Evolutionary conservation across 495 filamentous ascomycete genomes (phyloP).

Genomic region (Aspergillus egyptiacus): DNA sequence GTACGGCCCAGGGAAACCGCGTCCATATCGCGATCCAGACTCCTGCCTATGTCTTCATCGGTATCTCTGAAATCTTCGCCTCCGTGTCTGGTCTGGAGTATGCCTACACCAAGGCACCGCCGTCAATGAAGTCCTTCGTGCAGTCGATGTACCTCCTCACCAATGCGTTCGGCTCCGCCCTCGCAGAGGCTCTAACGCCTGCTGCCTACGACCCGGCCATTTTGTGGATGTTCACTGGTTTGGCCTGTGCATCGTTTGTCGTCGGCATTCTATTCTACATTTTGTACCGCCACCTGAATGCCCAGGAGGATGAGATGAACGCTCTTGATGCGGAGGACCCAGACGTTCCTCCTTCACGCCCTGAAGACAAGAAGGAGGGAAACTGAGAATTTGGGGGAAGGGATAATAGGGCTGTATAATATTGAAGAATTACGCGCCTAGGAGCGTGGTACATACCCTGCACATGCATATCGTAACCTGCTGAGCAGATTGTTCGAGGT

Average conservation of each 20-base stretch:
- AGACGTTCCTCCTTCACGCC: constrained; percentile 11
- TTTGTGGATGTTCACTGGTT: constrained; percentile 59
- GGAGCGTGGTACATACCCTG: too few species aligned
- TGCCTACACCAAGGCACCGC: constrained; percentile 78
- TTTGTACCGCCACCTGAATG: constrained; percentile 40
- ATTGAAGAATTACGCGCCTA: too few species aligned
- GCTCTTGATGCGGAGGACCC: constrained; percentile 33
- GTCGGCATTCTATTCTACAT: constrained; percentile 42
- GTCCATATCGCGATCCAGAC: constrained; percentile 66
- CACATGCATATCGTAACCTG: too few species aligned
- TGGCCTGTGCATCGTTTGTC: constrained; percentile 46
- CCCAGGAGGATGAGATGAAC: constrained; percentile 43
- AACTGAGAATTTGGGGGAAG: constrained; percentile 3
- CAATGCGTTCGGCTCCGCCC: constrained; percentile 63
- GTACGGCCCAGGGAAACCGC: constrained; percentile 34
- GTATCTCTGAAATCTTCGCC: constrained; percentile 68
- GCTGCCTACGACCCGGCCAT: constrained; percentile 66
- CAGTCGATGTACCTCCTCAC: constrained; percentile 68
- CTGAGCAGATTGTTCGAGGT: too few species aligned
- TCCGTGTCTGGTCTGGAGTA: constrained; percentile 67
- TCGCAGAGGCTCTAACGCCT: constrained; percentile 65
- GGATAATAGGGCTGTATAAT: too few species aligned
- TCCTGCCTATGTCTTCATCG: constrained; percentile 64
- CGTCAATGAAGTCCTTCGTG: constrained; percentile 76
- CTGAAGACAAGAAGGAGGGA: constrained; percentile 8